These are phyloP conservation scores for Globisporangium paroecandrum DNA, from an alignment of 352 stramenopile species.

Conservation along the genomic window DNA sequence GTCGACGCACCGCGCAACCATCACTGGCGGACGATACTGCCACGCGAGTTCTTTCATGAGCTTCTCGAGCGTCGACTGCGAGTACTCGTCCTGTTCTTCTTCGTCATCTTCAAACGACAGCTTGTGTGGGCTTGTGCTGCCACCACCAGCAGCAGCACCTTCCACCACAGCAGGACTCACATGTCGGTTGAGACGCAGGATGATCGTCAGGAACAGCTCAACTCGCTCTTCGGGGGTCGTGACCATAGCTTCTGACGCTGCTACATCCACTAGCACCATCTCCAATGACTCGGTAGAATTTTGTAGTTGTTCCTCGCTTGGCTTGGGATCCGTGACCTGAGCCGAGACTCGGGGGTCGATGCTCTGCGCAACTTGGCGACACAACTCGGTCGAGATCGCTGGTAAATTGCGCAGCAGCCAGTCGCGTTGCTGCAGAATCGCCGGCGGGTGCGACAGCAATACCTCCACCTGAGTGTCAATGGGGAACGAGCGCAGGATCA, in stretches of 20 bases:
- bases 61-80: conserved; percentile 50
- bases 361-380: conserved; percentile 31
- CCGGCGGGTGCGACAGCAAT: conserved; percentile 36
- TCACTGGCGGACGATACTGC: conserved; percentile 70
- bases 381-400: conserved; percentile 34
- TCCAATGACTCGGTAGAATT: neutral
- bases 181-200: conserved; percentile 56
- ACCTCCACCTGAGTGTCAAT: conserved; percentile 52
- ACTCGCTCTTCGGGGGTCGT: conserved; percentile 48
- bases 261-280: conserved; percentile 25
- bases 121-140: neutral
- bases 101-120: conserved; percentile 2
- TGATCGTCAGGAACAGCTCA: conserved; percentile 71
- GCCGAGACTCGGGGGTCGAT: conserved; percentile 33
- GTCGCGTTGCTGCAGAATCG: conserved; percentile 66
- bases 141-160: neutral
- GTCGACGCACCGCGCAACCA: conserved; percentile 77
- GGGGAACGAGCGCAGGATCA: conserved; percentile 52
- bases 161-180: neutral
- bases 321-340: neutral
- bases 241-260: conserved; percentile 44
- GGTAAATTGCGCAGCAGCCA: conserved; percentile 62
- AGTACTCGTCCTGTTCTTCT: conserved; percentile 23
- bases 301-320: conserved; percentile 3
- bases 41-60: conserved; percentile 52